Conservation (phyloP, 2,329 filamentous ascomycete species). For the Podosphaera fusca region DNA sequence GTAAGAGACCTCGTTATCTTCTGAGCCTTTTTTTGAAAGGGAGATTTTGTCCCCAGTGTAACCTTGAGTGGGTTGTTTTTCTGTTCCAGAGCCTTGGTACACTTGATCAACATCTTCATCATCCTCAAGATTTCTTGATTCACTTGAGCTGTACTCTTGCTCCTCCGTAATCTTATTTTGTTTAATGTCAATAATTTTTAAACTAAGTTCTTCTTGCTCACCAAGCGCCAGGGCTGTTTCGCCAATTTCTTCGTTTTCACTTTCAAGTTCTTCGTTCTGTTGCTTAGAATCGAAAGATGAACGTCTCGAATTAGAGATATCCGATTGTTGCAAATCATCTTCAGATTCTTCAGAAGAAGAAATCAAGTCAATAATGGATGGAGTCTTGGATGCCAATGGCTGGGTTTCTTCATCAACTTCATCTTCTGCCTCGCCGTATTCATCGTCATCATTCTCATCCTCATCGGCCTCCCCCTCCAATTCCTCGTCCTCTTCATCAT, state of each 20-base stretch:
- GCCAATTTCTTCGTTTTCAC: constrained; percentile 2
- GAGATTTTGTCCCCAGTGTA: neutral
- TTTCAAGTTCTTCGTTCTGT: neutral
- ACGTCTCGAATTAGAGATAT: neutral
- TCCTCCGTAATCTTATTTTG: neutral
- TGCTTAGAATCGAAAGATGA: neutral
- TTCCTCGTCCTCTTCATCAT: neutral
- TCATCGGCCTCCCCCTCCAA: neutral
- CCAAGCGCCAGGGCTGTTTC: neutral
- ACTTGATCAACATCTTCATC: neutral
- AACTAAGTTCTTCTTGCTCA: neutral
- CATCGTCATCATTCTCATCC: neutral
- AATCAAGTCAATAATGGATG: neutral
- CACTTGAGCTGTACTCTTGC: neutral
- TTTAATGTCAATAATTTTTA: neutral
- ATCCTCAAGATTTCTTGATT: neutral
- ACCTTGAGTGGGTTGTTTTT: neutral
- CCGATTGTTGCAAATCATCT: neutral
- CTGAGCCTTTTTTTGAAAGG: too few species aligned
- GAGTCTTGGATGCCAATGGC: neutral
- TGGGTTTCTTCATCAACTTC: neutral
- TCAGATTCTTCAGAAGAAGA: neutral
- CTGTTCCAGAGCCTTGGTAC: neutral
- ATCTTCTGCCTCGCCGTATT: neutral
- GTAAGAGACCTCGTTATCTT: too few species aligned